phyloP scores from a whole-genome alignment of 768 basidiomycete genomes.

The Russula brevipes region DNA sequence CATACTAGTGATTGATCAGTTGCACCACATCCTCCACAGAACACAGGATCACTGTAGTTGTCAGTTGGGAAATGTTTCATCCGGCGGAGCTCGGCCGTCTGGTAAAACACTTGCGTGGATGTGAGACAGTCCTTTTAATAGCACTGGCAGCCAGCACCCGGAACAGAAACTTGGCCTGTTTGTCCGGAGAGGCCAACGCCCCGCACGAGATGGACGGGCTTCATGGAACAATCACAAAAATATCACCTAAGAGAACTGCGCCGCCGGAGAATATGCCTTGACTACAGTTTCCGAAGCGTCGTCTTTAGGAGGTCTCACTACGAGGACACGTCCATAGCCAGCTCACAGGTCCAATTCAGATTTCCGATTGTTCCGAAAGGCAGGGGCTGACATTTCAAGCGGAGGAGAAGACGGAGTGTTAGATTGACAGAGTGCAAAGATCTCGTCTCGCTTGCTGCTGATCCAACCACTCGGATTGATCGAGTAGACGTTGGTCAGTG shows the following conservation, averaged over 20 bases:
- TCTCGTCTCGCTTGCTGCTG: not conserved
- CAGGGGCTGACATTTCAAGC: not conserved
- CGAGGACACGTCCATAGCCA: not conserved
- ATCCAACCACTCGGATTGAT: conserved; percentile 16
- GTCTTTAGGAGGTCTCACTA: not conserved
- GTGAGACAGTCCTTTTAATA: not conserved
- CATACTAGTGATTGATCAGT: no score
- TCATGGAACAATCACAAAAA: not conserved
- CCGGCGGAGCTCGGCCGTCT: not conserved
- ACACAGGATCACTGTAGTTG: not conserved
- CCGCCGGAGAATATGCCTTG: not conserved
- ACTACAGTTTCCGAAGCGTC: not conserved
- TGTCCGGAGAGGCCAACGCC: not conserved
- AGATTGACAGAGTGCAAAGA: not conserved
- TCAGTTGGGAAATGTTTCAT: not conserved
- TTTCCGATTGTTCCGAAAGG: not conserved
- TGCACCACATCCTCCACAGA: not conserved
- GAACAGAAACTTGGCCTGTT: not conserved
- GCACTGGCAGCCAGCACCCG: not conserved
- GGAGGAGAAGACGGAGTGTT: not conserved
- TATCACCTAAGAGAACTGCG: not conserved
- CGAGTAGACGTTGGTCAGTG: not conserved
- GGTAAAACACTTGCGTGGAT: not conserved
- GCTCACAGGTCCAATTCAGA: not conserved
- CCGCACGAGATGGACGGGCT: conserved; percentile 2